Evolutionary conservation across 140 eudicot species (phyloP).

Genomic region (Cichorium intybus): DNA sequence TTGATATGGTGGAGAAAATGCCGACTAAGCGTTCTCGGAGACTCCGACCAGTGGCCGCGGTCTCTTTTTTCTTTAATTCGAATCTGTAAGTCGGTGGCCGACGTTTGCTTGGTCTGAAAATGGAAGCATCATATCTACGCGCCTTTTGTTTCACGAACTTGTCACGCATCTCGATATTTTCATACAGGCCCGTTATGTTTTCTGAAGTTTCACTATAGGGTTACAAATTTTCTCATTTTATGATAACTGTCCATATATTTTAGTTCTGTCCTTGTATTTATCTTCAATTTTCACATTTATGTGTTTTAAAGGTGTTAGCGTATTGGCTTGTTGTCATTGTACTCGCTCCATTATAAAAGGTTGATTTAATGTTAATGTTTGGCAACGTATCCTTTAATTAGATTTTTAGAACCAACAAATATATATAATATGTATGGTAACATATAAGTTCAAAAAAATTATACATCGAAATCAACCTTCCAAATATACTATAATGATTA

Average conservation of each 20-base stretch:
- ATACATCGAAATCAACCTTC: too few species aligned
- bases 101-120: slow-evolving; percentile 13
- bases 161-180: not conserved
- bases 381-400: too few species aligned
- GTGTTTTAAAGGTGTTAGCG: not conserved
- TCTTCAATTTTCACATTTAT: not conserved
- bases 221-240: not conserved
- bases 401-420: too few species aligned
- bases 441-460: too few species aligned
- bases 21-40: not conserved
- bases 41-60: slow-evolving; percentile 17
- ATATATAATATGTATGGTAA: too few species aligned
- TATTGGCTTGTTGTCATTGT: too few species aligned
- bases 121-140: slow-evolving; percentile 10
- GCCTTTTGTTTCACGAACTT: not conserved
- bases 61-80: slow-evolving; percentile 4
- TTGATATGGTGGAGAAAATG: slow-evolving; percentile 1
- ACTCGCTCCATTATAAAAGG: too few species aligned
- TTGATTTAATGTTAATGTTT: too few species aligned
- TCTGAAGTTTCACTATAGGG: not conserved
- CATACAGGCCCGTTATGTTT: not conserved
- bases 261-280: not conserved
- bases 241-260: not conserved
- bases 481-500: too few species aligned
- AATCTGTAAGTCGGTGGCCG: slow-evolving; percentile 34